Evolutionary conservation across 345 rosid species (phyloP), one percentile per base, ranked within the genome.

Genomic region (Physaria fendleri): DNA sequence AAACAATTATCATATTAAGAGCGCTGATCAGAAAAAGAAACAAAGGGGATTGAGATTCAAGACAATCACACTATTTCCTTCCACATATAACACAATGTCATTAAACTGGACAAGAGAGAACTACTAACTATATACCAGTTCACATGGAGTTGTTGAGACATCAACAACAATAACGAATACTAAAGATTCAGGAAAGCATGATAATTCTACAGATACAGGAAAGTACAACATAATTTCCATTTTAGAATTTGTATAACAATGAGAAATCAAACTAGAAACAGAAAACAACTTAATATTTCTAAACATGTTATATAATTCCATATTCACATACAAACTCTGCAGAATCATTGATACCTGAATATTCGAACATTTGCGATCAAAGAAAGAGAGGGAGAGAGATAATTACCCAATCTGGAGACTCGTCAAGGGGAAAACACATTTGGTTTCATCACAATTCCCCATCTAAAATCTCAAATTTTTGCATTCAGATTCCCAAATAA

Each of bases 331-430:
- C 10, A 63, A 2, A 30, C 53, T 16, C 11, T 12, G 20, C 20
- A 56, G 56, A 45, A 46, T 35, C 32, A 66, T 20, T 35, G 9
- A n/a, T n/a, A n/a, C n/a, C n/a, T n/a, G n/a, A n/a, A n/a, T n/a
- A n/a, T n/a, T n/a, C n/a, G n/a, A n/a, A n/a, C 20, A 56, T 12
- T 14, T 11, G 14, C 12, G 28, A 54, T 32, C 5, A n/a, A n/a
- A n/a, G n/a, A n/a, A n/a, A n/a, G n/a, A 39, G 16, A 11, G n/a
- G n/a, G 59, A 64, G 48, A 1, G 2, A 49, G n/a, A 32, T 21
- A 34, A 38, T 5, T 62, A 88, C 95, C 95, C 95, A 68, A 90
- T 83, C 72, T 90, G 94, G 62, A 90, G 81, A 75, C 87, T 85
- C 4, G 91, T 85, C 52, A 90, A 68, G 50, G 85, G 97, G 59